Conservation (phyloP, 768 basidiomycete genomes). For the Agaricus blazei region DNA sequence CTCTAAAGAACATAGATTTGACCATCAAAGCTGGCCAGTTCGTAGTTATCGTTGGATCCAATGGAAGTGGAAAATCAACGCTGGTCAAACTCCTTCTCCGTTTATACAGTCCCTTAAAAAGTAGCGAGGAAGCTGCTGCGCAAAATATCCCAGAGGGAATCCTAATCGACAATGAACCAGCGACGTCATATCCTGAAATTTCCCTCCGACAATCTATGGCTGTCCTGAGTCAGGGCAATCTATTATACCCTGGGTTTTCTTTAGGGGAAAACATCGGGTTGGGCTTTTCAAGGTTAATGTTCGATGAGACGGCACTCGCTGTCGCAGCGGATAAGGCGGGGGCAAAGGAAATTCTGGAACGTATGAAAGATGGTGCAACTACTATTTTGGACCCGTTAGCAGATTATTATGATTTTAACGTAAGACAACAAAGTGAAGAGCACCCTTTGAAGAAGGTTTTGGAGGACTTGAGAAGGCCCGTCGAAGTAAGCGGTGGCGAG, state of each 20-base stretch:
- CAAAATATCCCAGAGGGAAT: conserved; percentile 30
- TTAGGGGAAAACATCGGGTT: conserved; percentile 36
- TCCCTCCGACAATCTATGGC: conserved; percentile 41
- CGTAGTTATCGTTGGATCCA: conserved; percentile 53
- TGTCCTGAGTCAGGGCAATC: conserved; percentile 45
- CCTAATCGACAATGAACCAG: conserved; percentile 36
- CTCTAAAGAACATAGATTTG: conserved; percentile 36
- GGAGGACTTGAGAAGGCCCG: conserved; percentile 19
- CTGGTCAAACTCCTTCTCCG: conserved; percentile 46
- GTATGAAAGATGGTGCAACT: conserved; percentile 31
- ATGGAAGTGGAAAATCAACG: conserved; percentile 53
- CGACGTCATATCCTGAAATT: conserved; percentile 28
- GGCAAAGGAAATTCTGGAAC: conserved; percentile 32
- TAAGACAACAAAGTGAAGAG: conserved; percentile 22
- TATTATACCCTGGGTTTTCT: conserved; percentile 39
- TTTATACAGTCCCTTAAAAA: conserved; percentile 33
- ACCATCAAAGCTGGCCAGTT: conserved; percentile 41
- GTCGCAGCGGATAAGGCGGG: conserved; percentile 34
- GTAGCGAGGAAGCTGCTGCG: neutral
- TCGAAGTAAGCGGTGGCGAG: conserved; percentile 39
- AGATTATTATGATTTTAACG: conserved; percentile 20
- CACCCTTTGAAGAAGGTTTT: conserved; percentile 23
- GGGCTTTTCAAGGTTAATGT: conserved; percentile 18
- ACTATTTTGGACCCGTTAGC: conserved; percentile 32
- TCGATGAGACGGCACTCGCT: conserved; percentile 18